phyloP scores from a whole-genome alignment of 1,284 basidiomycete species.

The Austroboletus rostrupii region DNA sequence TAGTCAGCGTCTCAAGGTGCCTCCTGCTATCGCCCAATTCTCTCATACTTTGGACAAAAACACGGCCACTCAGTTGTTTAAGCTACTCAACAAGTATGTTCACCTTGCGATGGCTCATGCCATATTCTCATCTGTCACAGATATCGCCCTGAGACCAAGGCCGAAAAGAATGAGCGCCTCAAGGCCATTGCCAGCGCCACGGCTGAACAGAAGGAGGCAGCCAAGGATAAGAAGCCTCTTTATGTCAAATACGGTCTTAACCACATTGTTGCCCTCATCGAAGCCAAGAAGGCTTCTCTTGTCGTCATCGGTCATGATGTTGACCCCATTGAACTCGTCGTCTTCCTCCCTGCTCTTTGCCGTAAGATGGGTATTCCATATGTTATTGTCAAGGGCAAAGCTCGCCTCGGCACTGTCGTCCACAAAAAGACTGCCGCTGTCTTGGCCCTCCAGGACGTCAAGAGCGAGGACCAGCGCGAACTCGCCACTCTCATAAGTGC shows the following conservation, averaged over 20 bases:
- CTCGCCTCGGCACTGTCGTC: slow-evolving; percentile 93
- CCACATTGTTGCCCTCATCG: slow-evolving; percentile 92
- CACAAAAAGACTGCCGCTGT: slow-evolving; percentile 98
- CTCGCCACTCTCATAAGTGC: slow-evolving; percentile 91
- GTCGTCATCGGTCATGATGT: slow-evolving; percentile 98
- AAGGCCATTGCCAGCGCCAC: slow-evolving; percentile 71
- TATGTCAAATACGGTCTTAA: slow-evolving; percentile 98
- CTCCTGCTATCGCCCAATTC: slow-evolving; percentile 98
- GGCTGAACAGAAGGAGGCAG: slow-evolving; percentile 74
- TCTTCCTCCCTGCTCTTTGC: slow-evolving; percentile 98
- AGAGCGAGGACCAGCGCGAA: slow-evolving; percentile 91
- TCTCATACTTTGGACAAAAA: slow-evolving; percentile 99
- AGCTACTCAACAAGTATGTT: slow-evolving; percentile 89
- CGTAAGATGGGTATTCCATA: slow-evolving; percentile 99
- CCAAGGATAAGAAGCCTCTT: slow-evolving; percentile 88
- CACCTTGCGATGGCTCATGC: neutral
- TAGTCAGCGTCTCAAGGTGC: slow-evolving; percentile 97
- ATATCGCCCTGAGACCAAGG: slow-evolving; percentile 88
- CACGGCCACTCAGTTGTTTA: slow-evolving; percentile 97
- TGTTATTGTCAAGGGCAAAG: slow-evolving; percentile 97
- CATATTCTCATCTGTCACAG: slow-evolving; percentile 17
- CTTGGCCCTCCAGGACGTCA: slow-evolving; percentile 88
- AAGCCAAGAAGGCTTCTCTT: slow-evolving; percentile 96
- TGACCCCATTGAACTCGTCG: slow-evolving; percentile 96
- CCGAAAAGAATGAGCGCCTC: slow-evolving; percentile 97